Evolutionary conservation across 2,329 filamentous ascomycete species (phyloP), one percentile per base, ranked within the genome.

Genomic region (Penicillium decumbens): DNA sequence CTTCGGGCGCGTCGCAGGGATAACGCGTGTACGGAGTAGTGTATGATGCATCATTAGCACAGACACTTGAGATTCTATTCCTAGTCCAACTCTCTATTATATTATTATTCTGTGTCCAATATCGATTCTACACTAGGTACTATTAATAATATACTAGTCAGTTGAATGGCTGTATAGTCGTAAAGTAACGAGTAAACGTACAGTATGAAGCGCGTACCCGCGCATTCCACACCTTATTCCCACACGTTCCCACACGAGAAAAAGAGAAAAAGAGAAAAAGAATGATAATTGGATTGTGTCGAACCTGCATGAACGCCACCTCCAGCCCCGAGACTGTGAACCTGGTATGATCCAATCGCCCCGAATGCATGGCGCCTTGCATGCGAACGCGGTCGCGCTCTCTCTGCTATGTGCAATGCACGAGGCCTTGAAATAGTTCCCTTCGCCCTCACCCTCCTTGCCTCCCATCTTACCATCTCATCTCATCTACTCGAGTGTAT

Each of bases 311-410:
- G 30, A 47, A 43, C 47, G 50, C 50, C 50, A 53, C 50, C 20
- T 20, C 41, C n/a, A 38, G 38, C 33, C 15, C 18, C 23, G 33
- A 20, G 33, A 18, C 43, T 46, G 43, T 37, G 33, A 20, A 18
- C 33, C 43, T 46, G 43, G 46, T 28, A 50, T 44, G 45, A 43
- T 53, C 50, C 50, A 53, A 51, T 51, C 41, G 45, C 43, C 40
- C 29, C 42, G 18, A 38, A 39, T 40, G 30, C 47, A 45, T 23
- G 47, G 44, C 52, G 50, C 54, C 54, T 57, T 57, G 52, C 56
- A 49, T 54, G 42, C 38, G 39, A 52, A 60, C 58, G 58, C 58
- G 57, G 54, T 32, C 42, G 58, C 53, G 57, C 52, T 52, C 49
- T 25, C 37, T 47, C 33, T 30, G 33, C 37, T 23, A 35, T 43